Evolutionary conservation across 768 basidiomycete genomes (phyloP).

Genomic region (Pisolithus orientalis): DNA sequence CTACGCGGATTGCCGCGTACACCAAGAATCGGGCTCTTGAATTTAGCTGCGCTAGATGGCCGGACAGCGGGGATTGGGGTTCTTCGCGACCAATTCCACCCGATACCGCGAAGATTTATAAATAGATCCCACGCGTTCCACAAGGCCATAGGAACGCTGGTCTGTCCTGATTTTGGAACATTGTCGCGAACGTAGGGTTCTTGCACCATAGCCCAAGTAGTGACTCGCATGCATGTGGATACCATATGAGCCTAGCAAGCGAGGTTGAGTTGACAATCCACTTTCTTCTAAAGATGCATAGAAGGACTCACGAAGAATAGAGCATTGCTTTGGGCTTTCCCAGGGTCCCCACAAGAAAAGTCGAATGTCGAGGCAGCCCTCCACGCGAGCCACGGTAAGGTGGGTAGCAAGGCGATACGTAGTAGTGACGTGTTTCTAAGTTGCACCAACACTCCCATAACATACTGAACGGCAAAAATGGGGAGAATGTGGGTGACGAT

Average conservation of each 20-base stretch:
- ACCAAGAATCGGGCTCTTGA: conserved; percentile 13
- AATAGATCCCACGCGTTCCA: conserved; percentile 24
- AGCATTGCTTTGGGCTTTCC: conserved; percentile 10
- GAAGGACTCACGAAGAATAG: conserved; percentile 14
- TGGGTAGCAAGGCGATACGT: conserved; percentile 44
- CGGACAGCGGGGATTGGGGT: conserved; percentile 8
- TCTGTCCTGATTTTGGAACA: not conserved
- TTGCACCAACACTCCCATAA: conserved; percentile 47
- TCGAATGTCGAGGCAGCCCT: conserved; percentile 27
- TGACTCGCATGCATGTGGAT: conserved; percentile 10
- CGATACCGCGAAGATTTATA: conserved; percentile 15
- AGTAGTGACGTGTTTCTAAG: conserved; percentile 33
- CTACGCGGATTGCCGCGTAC: conserved; percentile 1
- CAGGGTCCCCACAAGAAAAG: conserved; percentile 13
- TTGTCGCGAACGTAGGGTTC: conserved; percentile 11
- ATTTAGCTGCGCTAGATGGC: conserved; percentile 5
- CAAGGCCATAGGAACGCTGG: conserved; percentile 4
- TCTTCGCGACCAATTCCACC: conserved; percentile 20
- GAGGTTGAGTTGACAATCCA: not conserved
- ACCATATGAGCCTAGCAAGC: conserved; percentile 10
- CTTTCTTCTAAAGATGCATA: not conserved
- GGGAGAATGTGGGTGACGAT: conserved; percentile 34
- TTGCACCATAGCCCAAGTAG: conserved; percentile 16
- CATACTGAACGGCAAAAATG: conserved; percentile 41
- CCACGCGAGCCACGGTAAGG: conserved; percentile 39